Conservation (phyloP, 768 basidiomycete species). For the Galerina marginata region DNA sequence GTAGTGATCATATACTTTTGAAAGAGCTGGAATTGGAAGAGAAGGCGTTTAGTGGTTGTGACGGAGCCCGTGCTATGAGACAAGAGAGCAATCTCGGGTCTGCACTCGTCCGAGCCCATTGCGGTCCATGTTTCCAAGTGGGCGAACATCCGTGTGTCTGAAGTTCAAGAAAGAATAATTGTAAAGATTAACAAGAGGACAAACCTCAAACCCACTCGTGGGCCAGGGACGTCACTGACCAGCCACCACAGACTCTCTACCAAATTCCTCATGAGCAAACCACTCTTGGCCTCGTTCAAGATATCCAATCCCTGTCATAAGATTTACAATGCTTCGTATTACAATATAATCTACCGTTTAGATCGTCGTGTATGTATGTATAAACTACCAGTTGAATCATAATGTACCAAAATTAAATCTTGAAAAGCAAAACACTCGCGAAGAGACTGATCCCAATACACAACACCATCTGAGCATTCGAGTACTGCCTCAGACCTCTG, state of each 20-base stretch:
- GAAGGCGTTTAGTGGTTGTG: conserved; percentile 69
- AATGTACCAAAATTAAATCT: too few relatives aligned
- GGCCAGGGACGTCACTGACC: conserved; percentile 79
- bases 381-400: too few relatives aligned
- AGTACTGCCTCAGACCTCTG: too few relatives aligned
- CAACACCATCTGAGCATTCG: too few relatives aligned
- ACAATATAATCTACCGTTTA: too few relatives aligned
- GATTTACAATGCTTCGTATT: too few relatives aligned
- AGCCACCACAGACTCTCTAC: conserved; percentile 87
- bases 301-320: too few relatives aligned
- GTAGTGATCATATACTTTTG: conserved; percentile 77
- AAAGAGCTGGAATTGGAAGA: conserved; percentile 76
- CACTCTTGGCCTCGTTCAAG: conserved; percentile 65
- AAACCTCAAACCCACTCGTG: conserved; percentile 84
- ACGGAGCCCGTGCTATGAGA: background rate
- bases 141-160: conserved; percentile 59
- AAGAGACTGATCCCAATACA: too few relatives aligned
- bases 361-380: too few relatives aligned
- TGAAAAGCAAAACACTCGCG: too few relatives aligned
- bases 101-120: conserved; percentile 41
- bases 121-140: conserved; percentile 84
- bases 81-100: background rate
- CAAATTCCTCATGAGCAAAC: conserved; percentile 71
- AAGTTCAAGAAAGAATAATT: background rate
- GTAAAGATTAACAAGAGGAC: conserved; percentile 14